phyloP scores from a whole-genome alignment of 2,329 filamentous ascomycete genomes.

The Epichloe amarillans region DNA sequence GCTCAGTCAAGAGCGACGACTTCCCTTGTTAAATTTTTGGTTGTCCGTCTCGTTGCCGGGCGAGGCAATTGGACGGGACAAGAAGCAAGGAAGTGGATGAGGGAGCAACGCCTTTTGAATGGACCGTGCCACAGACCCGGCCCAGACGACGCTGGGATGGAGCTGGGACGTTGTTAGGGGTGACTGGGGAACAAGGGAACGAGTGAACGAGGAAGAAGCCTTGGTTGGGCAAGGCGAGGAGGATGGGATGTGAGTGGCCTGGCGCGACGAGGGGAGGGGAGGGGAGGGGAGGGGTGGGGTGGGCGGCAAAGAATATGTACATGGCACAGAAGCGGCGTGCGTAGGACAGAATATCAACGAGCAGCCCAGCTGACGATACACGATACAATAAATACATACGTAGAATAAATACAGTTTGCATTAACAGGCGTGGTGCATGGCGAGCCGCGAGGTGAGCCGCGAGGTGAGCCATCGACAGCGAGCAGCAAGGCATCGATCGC shows the following conservation, averaged over 20 bases:
- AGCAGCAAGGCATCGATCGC: background rate
- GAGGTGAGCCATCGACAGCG: no score
- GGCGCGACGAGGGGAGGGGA: background rate
- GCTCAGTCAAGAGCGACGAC: conserved; percentile 8
- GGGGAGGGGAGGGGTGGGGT: background rate
- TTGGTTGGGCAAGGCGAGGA: background rate
- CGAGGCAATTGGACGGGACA: conserved; percentile 18
- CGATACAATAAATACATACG: no score
- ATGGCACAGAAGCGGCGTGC: background rate
- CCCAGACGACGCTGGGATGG: conserved; percentile 13
- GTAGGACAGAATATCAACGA: background rate
- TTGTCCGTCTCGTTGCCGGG: conserved; percentile 8
- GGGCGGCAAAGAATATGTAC: background rate
- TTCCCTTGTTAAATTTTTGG: conserved; percentile 2
- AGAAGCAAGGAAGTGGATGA: conserved; percentile 17
- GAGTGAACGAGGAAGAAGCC: background rate
- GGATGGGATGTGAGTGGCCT: background rate
- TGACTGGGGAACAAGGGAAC: conserved; percentile 10
- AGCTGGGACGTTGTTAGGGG: conserved; percentile 20
- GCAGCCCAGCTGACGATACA: background rate
- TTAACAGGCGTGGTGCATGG: no score
- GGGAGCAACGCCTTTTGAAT: conserved; percentile 30
- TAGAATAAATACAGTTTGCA: no score
- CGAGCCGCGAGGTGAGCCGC: no score
- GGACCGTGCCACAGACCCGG: conserved; percentile 14